Base-by-base conservation (phyloP, 148 eudicot species). In the Amaranthus cruentus region DNA sequence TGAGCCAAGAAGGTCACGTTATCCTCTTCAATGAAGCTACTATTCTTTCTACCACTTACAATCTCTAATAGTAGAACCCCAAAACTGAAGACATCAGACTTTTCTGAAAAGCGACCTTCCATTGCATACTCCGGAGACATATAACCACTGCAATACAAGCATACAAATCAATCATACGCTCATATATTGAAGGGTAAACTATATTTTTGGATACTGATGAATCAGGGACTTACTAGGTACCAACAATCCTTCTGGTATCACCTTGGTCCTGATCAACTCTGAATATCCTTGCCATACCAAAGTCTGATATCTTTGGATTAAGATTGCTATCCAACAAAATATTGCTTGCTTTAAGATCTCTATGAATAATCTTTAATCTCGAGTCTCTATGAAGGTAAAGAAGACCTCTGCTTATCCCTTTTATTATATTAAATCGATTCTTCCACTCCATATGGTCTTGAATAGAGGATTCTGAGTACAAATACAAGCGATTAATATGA, bases 281-380 rank as follows among this genome's bases (percentile, higher is more conserved):
- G 43, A 84, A 84, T 44, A 75, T 79, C 58, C 79, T 66, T 50
- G 85, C 87, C 78, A 79, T 70, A 15, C 85, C 87, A 68, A 82
- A 84, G 69, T 84, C 85, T 5, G 83, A 84, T 61, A 85, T 85
- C 42, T 60, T 75, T 0, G 78, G 73, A 18, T 75, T 68, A 18
- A 75, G 67, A 2, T 28, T 2, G 38, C 38, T 28, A 28, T 28
- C 38, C 38, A 28, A 28, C 38, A 28, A 28, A 28, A 28, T 28
- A 28, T 28, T 28, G 38, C 38, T 28, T 2, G 38, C 38, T 28
- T 28, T 28, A 5, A 73, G 68, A 50, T 73, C 76, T 73, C 76
- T 62, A 15, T 73, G 76, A 61, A 75, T 75, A 43, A 75, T 75
- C 49, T 51, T 75, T 12, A 75, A 46, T 47, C 72, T 68, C 28